A percentile compares a stretch with the other conserved stretches of the same genome.
phyloP scores from a whole-genome alignment of 805 yeast species.

The Scheffersomyces coipomensis region DNA sequence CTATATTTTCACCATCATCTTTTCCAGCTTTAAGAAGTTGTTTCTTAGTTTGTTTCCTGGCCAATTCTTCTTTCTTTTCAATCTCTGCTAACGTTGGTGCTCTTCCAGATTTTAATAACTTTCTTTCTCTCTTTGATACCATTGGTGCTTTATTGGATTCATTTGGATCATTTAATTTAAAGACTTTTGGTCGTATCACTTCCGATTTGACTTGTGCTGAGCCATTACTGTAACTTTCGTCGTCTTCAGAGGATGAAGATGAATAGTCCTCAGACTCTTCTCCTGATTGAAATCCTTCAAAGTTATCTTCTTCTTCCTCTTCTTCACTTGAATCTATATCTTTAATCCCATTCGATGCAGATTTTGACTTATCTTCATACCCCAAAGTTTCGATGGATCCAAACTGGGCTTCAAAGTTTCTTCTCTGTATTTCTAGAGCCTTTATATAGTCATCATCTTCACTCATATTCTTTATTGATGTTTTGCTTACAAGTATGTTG shows the following conservation, averaged over 20 bases:
- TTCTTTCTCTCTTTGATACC: constrained; percentile 47
- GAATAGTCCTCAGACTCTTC: constrained; percentile 3
- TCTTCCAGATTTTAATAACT: constrained; percentile 58
- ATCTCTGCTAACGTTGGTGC: constrained; percentile 47
- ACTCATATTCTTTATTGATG: no score
- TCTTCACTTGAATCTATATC: constrained; percentile 19
- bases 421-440: constrained; percentile 51
- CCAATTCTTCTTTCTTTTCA: constrained; percentile 21
- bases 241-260: constrained; percentile 6
- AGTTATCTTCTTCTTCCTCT: constrained; percentile 16
- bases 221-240: constrained; percentile 8
- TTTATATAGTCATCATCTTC: constrained; percentile 30
- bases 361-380: constrained; percentile 26
- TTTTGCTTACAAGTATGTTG: no score
- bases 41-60: constrained; percentile 27
- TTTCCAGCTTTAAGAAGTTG: constrained; percentile 33
- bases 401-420: constrained; percentile 63
- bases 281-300: constrained; percentile 9
- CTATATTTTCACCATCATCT: constrained; percentile 51
- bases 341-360: constrained; percentile 11
- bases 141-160: constrained; percentile 17
- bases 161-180: constrained; percentile 39
- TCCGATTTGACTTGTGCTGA: constrained; percentile 5
- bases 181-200: constrained; percentile 40
- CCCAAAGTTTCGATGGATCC: constrained; percentile 54